phyloP scores from a whole-genome alignment of 139 green algal species.

The Ulvella scutata region DNA sequence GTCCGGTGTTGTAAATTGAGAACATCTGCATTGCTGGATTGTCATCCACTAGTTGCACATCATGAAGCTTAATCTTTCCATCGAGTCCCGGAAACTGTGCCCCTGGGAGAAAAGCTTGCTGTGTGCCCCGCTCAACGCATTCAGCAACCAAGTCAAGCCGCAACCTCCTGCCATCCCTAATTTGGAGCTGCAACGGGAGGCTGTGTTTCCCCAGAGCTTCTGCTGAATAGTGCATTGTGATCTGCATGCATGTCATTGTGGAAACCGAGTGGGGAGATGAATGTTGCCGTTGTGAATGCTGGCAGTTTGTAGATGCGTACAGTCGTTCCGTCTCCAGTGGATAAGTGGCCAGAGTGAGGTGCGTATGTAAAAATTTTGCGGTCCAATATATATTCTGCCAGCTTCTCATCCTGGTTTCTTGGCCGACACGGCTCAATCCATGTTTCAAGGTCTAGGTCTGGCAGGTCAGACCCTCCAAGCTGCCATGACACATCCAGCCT shows the following conservation, averaged over 20 bases:
- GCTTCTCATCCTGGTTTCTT: background rate
- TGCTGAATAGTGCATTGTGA: background rate
- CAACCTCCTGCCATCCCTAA: background rate
- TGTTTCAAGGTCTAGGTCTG: constrained; percentile 1
- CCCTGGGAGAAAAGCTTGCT: background rate
- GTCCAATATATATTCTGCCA: background rate
- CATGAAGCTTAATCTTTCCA: background rate
- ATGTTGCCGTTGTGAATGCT: too few relatives aligned
- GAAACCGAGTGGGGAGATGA: too few relatives aligned
- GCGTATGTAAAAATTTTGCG: background rate
- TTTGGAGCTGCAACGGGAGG: background rate
- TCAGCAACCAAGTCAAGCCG: background rate
- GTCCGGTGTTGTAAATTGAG: background rate
- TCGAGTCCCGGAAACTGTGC: background rate
- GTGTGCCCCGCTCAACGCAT: background rate
- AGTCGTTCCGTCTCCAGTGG: too few relatives aligned
- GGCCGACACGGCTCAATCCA: background rate
- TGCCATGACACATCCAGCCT: background rate
- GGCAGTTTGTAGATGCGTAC: too few relatives aligned
- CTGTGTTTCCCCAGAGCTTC: background rate
- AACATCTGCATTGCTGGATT: background rate
- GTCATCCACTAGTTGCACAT: background rate
- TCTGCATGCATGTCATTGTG: too few relatives aligned
- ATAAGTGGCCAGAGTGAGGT: background rate
- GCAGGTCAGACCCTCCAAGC: background rate